Evolutionary conservation across 2,329 filamentous ascomycete species (phyloP).

Genomic region (Fonsecaea nubica): DNA sequence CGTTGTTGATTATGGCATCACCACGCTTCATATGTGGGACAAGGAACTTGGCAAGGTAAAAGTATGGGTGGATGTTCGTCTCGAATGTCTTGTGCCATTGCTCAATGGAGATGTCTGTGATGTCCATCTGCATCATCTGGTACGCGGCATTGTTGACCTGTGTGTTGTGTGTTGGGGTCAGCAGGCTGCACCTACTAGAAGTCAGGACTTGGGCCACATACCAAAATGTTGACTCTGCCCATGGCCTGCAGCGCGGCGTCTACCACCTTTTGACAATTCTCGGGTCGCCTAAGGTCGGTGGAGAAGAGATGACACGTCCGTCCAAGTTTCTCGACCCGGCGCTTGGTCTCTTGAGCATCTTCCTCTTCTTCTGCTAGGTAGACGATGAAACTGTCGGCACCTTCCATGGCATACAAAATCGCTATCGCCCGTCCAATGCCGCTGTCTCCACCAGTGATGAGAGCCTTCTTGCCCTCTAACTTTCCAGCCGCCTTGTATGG

Average conservation of each 20-base stretch:
- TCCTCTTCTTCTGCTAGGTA: slow-evolving; percentile 78
- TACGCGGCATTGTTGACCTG: slow-evolving; percentile 71
- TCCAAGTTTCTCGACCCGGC: slow-evolving; percentile 70
- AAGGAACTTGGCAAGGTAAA: slow-evolving; percentile 79
- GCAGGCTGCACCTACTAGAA: background rate
- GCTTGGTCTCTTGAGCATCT: slow-evolving; percentile 77
- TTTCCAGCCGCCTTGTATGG: slow-evolving; percentile 78
- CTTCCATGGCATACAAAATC: slow-evolving; percentile 80
- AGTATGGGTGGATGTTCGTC: slow-evolving; percentile 82
- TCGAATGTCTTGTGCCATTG: slow-evolving; percentile 83
- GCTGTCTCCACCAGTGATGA: slow-evolving; percentile 82
- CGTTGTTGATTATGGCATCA: slow-evolving; percentile 82
- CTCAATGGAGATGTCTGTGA: slow-evolving; percentile 73
- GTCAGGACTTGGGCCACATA: slow-evolving; percentile 1
- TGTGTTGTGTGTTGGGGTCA: slow-evolving; percentile 9
- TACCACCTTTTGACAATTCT: slow-evolving; percentile 73
- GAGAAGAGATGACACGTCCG: slow-evolving; percentile 68
- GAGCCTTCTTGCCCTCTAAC: slow-evolving; percentile 73
- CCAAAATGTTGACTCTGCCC: slow-evolving; percentile 71
- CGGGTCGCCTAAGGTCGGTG: slow-evolving; percentile 68
- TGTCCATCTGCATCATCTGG: slow-evolving; percentile 75
- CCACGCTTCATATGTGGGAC: slow-evolving; percentile 77
- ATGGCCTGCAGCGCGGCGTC: slow-evolving; percentile 70
- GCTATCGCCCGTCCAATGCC: slow-evolving; percentile 79
- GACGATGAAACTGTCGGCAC: slow-evolving; percentile 73